Conservation (phyloP, 768 basidiomycete species). For the Tulasnella calospora region DNA sequence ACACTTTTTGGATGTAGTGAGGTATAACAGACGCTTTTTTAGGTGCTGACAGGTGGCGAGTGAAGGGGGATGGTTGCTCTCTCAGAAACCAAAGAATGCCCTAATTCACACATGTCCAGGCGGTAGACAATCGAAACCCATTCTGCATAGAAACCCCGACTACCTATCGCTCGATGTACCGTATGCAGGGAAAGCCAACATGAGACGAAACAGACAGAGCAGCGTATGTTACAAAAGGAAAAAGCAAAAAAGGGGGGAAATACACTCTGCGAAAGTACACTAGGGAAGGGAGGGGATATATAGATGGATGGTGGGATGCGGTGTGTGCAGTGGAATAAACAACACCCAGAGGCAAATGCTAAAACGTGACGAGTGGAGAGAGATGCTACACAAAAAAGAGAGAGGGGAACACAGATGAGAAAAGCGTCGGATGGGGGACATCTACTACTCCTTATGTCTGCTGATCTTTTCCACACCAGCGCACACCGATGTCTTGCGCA, state of each 20-base stretch:
- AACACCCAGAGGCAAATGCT: neutral
- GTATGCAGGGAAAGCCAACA: neutral
- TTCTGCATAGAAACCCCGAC: neutral
- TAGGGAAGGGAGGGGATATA: neutral
- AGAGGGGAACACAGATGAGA: neutral
- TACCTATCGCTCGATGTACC: neutral
- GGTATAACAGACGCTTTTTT: neutral
- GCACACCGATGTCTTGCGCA: slow-evolving; percentile 23
- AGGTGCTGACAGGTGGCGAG: slow-evolving; percentile 4
- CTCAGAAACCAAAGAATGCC: neutral
- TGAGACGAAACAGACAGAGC: too few relatives aligned
- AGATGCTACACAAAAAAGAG: neutral
- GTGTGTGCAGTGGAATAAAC: neutral
- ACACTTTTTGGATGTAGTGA: slow-evolving; percentile 12
- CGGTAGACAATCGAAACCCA: neutral
- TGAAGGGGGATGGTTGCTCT: slow-evolving; percentile 9
- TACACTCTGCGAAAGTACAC: neutral
- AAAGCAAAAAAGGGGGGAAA: neutral
- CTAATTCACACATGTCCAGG: slow-evolving; percentile 4
- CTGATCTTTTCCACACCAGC: slow-evolving; percentile 29
- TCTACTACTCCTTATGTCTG: slow-evolving; percentile 27
- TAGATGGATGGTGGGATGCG: neutral
- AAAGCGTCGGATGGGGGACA: neutral
- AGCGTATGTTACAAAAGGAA: neutral
- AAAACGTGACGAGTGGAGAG: neutral